These are phyloP conservation scores for Penicillium psychrosexuale DNA, from an alignment of 2,329 filamentous ascomycete species.

Conservation along the genomic window DNA sequence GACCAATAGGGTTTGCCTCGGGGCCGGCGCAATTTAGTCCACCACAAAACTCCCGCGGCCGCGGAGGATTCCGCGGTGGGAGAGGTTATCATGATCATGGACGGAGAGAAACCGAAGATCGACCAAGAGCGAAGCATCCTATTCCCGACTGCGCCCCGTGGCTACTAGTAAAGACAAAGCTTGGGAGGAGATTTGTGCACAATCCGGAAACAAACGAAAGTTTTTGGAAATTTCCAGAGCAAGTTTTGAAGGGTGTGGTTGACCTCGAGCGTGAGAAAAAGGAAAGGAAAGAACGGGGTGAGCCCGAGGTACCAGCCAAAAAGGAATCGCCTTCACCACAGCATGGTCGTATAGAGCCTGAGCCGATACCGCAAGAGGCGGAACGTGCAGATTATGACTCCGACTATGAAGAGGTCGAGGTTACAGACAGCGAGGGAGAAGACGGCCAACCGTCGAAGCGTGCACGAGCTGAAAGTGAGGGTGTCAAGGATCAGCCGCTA, in stretches of 20 bases:
- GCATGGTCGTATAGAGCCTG: slow-evolving; percentile 16
- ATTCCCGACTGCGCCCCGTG: slow-evolving; percentile 84
- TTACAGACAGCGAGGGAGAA: slow-evolving; percentile 58
- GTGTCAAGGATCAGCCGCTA: slow-evolving; percentile 50
- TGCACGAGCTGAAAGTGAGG: slow-evolving; percentile 53
- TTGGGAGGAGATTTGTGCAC: slow-evolving; percentile 84
- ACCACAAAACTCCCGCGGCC: slow-evolving; percentile 39
- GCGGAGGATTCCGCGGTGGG: slow-evolving; percentile 49
- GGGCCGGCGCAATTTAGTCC: slow-evolving; percentile 13
- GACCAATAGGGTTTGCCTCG: slow-evolving; percentile 22
- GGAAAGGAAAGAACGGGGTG: slow-evolving; percentile 51
- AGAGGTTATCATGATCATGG: slow-evolving; percentile 59
- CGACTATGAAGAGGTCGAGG: slow-evolving; percentile 75
- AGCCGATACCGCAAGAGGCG: slow-evolving; percentile 36
- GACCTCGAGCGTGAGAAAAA: slow-evolving; percentile 69
- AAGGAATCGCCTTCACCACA: slow-evolving; percentile 14
- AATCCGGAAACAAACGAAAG: slow-evolving; percentile 83
- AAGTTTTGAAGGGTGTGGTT: slow-evolving; percentile 71
- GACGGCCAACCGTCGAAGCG: slow-evolving; percentile 53
- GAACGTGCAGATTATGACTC: slow-evolving; percentile 56
- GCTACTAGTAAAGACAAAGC: slow-evolving; percentile 89
- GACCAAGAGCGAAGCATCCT: slow-evolving; percentile 71
- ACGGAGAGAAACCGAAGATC: slow-evolving; percentile 68
- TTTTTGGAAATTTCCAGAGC: slow-evolving; percentile 90
- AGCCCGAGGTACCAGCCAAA: slow-evolving; percentile 19